Percentiles rank a stretch among this genome's conserved stretches.
These are phyloP conservation scores for Apodospora peruviana DNA, from an alignment of 495 filamentous ascomycete species.

Conservation along the genomic window DNA sequence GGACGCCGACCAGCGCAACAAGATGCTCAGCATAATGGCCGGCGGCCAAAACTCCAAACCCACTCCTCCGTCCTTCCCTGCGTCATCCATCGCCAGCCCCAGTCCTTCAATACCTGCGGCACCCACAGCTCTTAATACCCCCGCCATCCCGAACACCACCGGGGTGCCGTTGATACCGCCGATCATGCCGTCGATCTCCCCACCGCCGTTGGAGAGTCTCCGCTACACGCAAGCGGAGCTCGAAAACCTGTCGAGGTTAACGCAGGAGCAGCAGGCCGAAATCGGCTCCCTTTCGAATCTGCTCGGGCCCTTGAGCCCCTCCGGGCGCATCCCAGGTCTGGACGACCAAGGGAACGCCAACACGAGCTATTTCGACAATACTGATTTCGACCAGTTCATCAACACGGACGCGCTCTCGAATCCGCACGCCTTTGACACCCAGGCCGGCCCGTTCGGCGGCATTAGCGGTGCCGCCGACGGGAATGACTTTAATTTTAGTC, in stretches of 20 bases:
- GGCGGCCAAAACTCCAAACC: constrained; percentile 11
- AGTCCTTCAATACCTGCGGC: constrained; percentile 7
- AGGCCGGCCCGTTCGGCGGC: neutral
- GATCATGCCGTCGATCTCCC: constrained; percentile 53
- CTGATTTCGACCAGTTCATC: constrained; percentile 68
- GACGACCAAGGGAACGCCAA: constrained; percentile 37
- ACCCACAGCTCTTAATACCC: constrained; percentile 13
- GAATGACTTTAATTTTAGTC: constrained; percentile 35
- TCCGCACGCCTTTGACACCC: neutral
- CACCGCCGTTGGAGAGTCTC: constrained; percentile 52
- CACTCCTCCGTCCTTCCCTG: constrained; percentile 1
- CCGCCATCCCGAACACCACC: constrained; percentile 12
- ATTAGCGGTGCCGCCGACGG: constrained; percentile 11
- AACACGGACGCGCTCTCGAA: constrained; percentile 56
- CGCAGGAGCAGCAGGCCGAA: constrained; percentile 64
- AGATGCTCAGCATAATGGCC: constrained; percentile 77
- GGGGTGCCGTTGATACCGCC: neutral
- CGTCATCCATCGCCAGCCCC: constrained; percentile 2
- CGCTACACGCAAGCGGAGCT: constrained; percentile 64
- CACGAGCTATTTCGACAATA: constrained; percentile 37
- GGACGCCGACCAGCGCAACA: constrained; percentile 69
- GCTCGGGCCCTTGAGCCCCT: constrained; percentile 73
- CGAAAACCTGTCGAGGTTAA: constrained; percentile 65
- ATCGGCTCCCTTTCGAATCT: constrained; percentile 65
- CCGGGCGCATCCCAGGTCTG: constrained; percentile 72